Base-by-base conservation (phyloP, 352 stramenopile species). In the Globisporangium perplexum region DNA sequence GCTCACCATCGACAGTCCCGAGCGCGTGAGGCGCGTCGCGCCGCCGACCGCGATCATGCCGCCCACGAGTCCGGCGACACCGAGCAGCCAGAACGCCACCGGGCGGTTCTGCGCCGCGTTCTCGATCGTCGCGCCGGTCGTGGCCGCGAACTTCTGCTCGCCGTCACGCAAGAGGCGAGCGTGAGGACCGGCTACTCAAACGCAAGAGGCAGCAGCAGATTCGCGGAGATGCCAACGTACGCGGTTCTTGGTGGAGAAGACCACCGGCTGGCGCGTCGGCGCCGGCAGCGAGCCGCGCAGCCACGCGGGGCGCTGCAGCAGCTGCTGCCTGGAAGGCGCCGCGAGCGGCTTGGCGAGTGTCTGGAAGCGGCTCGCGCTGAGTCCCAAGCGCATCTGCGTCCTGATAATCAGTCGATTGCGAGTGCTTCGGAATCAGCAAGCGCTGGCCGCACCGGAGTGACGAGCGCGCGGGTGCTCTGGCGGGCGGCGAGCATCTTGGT, bases 1-100 rank as follows among this genome's bases (percentile, higher is more conserved):
- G 35, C 97, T 76, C 55, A 98, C 94, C 93, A 99, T 98, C 44
- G 87, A 98, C 22, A 99, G 72, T 7, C 97, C 97, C 15, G 92
- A 98, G 50, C 97, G 88, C 18, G 97, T 99, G 24, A 99, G 74
- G 20, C 97, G 89, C 8, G 97, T 99, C 6, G 98, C 83, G 47
- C 97, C 97, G 20, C 97, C 97, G 11, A 99, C 83, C 11, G 96
- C 95, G 43, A 99, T 97, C 95, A 99, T 99, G 24, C 89, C 88
- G 20, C 96, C 89, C 0, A 99, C 96, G 31, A 98, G 68, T 3
- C 75, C 89, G 7, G 90, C 95, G n/a, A 90, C 97, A 35, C 88
- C 89, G 24, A 99, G 86, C 30, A 99, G 85, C 96, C 96, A 99
- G 66, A 91, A 97, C 14, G 79, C 95, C 3, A 98, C 57, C 11